Evolutionary conservation across 2,329 filamentous ascomycete species (phyloP).

Genomic region (Botrytis medusae): DNA sequence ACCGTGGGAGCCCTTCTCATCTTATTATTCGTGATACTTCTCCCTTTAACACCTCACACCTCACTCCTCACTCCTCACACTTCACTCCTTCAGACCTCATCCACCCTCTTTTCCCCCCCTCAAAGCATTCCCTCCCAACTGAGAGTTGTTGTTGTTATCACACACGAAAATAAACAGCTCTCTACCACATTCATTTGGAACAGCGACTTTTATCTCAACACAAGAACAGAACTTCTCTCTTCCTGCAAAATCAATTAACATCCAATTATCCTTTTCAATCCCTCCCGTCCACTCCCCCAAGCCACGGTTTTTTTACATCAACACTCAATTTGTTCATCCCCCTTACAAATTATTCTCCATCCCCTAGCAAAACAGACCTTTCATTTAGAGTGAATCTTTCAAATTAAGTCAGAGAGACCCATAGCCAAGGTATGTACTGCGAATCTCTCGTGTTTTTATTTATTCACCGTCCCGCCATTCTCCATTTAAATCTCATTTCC

Average conservation of each 20-base stretch:
- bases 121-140: conserved; percentile 40
- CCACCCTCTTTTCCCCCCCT: conserved; percentile 11
- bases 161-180: conserved; percentile 29
- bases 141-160: conserved; percentile 32
- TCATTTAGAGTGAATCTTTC: conserved; percentile 11
- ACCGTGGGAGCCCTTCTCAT: conserved; percentile 7
- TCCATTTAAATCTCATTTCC: conserved; percentile 4
- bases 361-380: neutral
- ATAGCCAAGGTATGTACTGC: conserved; percentile 30
- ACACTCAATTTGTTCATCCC: conserved; percentile 16
- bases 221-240: conserved; percentile 19
- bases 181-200: conserved; percentile 44
- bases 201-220: conserved; percentile 31
- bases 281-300: conserved; percentile 13
- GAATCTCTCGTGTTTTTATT: neutral
- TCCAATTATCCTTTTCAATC: neutral
- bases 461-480: conserved; percentile 8
- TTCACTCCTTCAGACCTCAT: conserved; percentile 5
- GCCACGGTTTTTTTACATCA: neutral
- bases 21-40: conserved; percentile 21
- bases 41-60: neutral
- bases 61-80: neutral
- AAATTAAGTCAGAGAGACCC: conserved; percentile 22
- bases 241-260: conserved; percentile 22
- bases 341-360: conserved; percentile 18